These are phyloP conservation scores for Solanum peruvianum DNA, from an alignment of 257 asterid species.

Conservation along the genomic window DNA sequence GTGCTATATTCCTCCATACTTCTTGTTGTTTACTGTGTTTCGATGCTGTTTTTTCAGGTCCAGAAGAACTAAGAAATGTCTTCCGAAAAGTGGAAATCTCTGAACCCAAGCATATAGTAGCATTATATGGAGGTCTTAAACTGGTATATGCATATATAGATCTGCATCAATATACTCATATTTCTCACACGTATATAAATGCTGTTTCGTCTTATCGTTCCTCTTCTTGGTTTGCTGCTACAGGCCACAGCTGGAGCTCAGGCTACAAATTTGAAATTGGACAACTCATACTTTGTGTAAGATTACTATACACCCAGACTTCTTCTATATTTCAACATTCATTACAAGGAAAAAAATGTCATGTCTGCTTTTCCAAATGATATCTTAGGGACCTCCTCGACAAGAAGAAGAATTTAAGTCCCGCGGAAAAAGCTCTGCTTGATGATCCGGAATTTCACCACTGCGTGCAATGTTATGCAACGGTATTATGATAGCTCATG, in stretches of 20 bases:
- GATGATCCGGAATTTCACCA: constrained; percentile 38
- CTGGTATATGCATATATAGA: constrained; percentile 29
- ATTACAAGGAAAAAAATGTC: background rate
- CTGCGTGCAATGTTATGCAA: constrained; percentile 43
- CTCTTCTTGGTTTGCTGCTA: background rate
- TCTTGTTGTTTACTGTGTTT: background rate
- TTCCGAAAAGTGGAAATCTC: constrained; percentile 57
- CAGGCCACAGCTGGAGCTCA: constrained; percentile 70
- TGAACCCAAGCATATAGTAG: constrained; percentile 54
- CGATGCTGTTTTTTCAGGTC: constrained; percentile 17
- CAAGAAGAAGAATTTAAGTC: constrained; percentile 41
- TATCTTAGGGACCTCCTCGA: constrained; percentile 37
- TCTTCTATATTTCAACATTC: background rate
- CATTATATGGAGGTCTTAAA: constrained; percentile 76
- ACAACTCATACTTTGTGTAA: constrained; percentile 65
- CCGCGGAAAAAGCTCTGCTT: constrained; percentile 50
- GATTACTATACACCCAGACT: background rate
- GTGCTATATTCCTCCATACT: background rate
- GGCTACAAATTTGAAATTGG: constrained; percentile 67
- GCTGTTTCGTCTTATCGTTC: background rate
- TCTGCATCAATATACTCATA: background rate
- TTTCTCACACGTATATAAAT: background rate
- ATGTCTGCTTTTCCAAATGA: background rate
- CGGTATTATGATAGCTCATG: constrained; percentile 19
- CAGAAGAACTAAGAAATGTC: constrained; percentile 45